Conservation (phyloP, 148 eudicot genomes). For the Amaranthus hypochondriacus region DNA sequence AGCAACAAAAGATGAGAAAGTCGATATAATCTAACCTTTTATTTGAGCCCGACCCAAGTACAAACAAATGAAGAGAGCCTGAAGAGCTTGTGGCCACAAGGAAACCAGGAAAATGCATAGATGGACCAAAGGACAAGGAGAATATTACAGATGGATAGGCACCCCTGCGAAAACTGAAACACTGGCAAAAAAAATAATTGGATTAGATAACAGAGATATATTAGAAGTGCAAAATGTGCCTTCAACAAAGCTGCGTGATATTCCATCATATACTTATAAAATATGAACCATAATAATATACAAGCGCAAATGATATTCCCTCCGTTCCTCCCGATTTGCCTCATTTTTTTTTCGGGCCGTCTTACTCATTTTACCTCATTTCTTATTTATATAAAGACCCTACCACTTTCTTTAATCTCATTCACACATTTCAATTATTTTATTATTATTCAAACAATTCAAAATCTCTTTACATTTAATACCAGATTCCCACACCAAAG, state of each 20-base stretch:
- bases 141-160: constrained; percentile 79
- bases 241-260: not conserved
- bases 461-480: too few species aligned
- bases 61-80: constrained; percentile 81
- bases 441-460: too few species aligned
- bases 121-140: constrained; percentile 83
- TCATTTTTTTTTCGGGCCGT: too few species aligned
- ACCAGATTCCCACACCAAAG: too few species aligned
- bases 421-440: too few species aligned
- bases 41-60: constrained; percentile 47
- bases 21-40: constrained; percentile 44
- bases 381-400: too few species aligned
- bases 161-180: constrained; percentile 89
- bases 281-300: not conserved
- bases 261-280: not conserved
- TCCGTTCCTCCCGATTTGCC: too few species aligned
- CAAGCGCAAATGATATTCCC: not conserved
- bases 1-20: not conserved
- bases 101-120: constrained; percentile 66
- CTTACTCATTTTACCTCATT: too few species aligned
- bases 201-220: constrained; percentile 12
- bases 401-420: too few species aligned
- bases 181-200: constrained; percentile 44
- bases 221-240: not conserved
- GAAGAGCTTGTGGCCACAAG: constrained; percentile 89